phyloP scores from a whole-genome alignment of 1,284 basidiomycete species.

The Athelia psychrophila region DNA sequence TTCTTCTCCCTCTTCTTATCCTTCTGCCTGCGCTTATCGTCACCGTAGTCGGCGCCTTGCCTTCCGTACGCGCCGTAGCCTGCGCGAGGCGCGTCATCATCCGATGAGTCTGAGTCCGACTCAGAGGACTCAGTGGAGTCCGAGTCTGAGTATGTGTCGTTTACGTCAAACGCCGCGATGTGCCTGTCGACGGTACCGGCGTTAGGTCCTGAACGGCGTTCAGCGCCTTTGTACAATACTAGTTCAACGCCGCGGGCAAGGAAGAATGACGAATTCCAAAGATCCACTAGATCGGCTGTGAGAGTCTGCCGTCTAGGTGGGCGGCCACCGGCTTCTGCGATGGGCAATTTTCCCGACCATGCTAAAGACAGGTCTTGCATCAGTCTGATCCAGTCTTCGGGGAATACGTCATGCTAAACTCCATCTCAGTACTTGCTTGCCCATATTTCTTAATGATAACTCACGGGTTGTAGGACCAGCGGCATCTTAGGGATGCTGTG shows the following conservation, averaged over 20 bases:
- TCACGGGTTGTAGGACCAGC: conserved; percentile 69
- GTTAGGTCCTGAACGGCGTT: conserved; percentile 63
- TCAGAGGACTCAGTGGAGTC: conserved; percentile 35
- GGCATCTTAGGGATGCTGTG: conserved; percentile 69
- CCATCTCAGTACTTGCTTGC: too few species aligned
- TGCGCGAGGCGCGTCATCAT: conserved; percentile 26
- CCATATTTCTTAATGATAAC: conserved; percentile 5
- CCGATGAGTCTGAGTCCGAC: conserved; percentile 39
- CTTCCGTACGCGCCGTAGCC: conserved; percentile 34
- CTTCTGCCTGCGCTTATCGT: conserved; percentile 45
- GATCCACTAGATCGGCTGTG: conserved; percentile 65
- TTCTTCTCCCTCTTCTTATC: conserved; percentile 57
- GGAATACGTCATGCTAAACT: neutral
- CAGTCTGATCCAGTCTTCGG: conserved; percentile 1
- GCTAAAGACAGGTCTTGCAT: conserved; percentile 63
- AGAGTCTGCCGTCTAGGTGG: conserved; percentile 55
- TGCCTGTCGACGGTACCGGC: conserved; percentile 52
- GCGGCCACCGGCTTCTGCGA: conserved; percentile 40
- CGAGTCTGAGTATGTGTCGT: conserved; percentile 35
- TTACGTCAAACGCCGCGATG: conserved; percentile 45
- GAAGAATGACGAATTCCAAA: conserved; percentile 79
- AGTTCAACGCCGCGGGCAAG: conserved; percentile 66
- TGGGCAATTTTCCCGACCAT: conserved; percentile 67
- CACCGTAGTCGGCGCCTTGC: conserved; percentile 37
- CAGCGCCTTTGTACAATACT: conserved; percentile 70